These are phyloP conservation scores for Ascocoryne sarcoides DNA, from an alignment of 2,329 filamentous ascomycete species.

Conservation along the genomic window DNA sequence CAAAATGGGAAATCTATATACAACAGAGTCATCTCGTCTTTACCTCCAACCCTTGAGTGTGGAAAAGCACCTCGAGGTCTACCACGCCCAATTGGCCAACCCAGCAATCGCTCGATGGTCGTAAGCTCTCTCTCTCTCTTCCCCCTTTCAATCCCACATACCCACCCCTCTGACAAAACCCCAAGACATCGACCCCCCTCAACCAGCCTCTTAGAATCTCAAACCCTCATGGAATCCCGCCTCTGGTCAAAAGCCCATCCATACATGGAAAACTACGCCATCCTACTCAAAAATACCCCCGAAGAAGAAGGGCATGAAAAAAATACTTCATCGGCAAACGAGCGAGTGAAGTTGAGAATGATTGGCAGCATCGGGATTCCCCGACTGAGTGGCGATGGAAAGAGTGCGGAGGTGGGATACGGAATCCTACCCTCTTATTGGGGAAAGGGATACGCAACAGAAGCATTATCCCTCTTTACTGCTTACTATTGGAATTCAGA, in stretches of 20 bases:
- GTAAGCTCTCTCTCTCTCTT: slow-evolving; percentile 3
- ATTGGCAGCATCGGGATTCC: not conserved
- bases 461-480: slow-evolving; percentile 14
- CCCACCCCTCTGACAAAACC: no score
- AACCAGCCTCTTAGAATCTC: not conserved
- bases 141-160: no score
- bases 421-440: slow-evolving; percentile 9
- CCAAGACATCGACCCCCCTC: not conserved
- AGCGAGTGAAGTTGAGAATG: not conserved
- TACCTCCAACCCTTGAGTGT: slow-evolving; percentile 9
- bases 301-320: not conserved
- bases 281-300: slow-evolving; percentile 5
- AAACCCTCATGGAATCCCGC: not conserved
- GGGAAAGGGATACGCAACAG: slow-evolving; percentile 16
- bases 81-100: slow-evolving; percentile 7
- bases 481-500: slow-evolving; percentile 11
- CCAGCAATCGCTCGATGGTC: slow-evolving; percentile 10
- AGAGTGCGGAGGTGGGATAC: slow-evolving; percentile 10
- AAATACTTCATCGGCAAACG: no score
- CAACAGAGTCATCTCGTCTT: slow-evolving; percentile 12
- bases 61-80: slow-evolving; percentile 12
- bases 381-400: slow-evolving; percentile 7
- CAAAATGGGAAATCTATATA: slow-evolving; percentile 2
- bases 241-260: slow-evolving; percentile 6
- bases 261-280: slow-evolving; percentile 12